Percentiles rank a stretch among this genome's conserved stretches.
phyloP scores from a whole-genome alignment of 2,329 filamentous ascomycete species.

The Xylariaceae sp. region DNA sequence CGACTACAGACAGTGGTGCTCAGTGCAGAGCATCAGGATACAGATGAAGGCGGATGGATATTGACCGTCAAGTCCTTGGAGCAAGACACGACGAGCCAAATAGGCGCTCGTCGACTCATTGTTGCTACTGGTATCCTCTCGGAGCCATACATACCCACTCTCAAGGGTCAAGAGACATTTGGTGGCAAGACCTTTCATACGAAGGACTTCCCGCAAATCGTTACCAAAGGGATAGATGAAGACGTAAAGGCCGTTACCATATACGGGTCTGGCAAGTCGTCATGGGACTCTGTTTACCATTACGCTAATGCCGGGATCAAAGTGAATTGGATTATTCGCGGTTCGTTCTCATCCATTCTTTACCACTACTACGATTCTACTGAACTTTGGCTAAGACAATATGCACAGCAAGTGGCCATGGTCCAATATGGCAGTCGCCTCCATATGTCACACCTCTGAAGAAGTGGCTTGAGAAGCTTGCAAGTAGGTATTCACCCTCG shows the following conservation, averaged over 20 bases:
- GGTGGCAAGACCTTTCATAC: constrained; percentile 52
- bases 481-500: constrained; percentile 31
- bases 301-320: constrained; percentile 49
- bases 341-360: constrained; percentile 3
- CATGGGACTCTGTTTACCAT: constrained; percentile 59
- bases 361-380: not conserved
- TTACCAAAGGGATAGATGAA: constrained; percentile 30
- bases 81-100: not conserved
- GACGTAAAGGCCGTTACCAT: constrained; percentile 43
- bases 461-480: constrained; percentile 46
- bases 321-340: constrained; percentile 55
- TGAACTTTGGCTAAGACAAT: not conserved
- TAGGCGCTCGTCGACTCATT: constrained; percentile 37
- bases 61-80: not conserved
- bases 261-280: constrained; percentile 58
- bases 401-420: constrained; percentile 44
- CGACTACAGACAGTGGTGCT: constrained; percentile 3
- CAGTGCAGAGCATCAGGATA: not conserved
- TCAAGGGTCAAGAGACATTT: constrained; percentile 48
- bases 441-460: constrained; percentile 48
- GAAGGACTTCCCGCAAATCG: constrained; percentile 40
- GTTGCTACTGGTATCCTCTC: constrained; percentile 60
- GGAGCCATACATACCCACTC: constrained; percentile 49
- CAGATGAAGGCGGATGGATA: not conserved
- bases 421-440: constrained; percentile 51